Evolutionary conservation across 2,329 filamentous ascomycete species (phyloP).

Genomic region (Clarireedia homoeocarpa): DNA sequence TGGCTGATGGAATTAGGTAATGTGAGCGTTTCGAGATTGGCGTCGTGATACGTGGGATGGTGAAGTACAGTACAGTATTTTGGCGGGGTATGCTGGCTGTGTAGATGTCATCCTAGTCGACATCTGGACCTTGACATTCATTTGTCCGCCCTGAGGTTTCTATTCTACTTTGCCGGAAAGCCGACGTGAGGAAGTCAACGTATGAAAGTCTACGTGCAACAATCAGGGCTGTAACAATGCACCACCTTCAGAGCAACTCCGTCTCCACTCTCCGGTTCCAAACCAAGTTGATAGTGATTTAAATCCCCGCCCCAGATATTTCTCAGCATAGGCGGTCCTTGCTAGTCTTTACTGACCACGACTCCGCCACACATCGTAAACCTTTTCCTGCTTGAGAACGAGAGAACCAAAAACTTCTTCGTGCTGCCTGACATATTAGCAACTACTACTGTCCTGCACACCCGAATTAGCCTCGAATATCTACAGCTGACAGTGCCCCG

Average conservation of each 20-base stretch:
- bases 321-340: too few relatives aligned
- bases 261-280: too few relatives aligned
- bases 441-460: not conserved
- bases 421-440: not conserved
- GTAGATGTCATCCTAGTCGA: not conserved
- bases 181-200: too few relatives aligned
- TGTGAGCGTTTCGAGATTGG: not conserved
- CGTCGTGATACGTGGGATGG: not conserved
- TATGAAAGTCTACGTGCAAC: too few relatives aligned
- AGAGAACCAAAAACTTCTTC: too few relatives aligned
- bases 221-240: too few relatives aligned
- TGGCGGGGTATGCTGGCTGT: not conserved
- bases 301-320: too few relatives aligned
- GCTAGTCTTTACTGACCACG: too few relatives aligned
- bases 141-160: not conserved
- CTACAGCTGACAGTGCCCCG: not conserved
- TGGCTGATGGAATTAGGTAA: conserved; percentile 6
- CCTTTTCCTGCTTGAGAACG: too few relatives aligned
- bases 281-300: too few relatives aligned
- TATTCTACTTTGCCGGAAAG: not conserved
- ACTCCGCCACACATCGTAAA: too few relatives aligned
- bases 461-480: not conserved
- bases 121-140: not conserved
- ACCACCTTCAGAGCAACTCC: too few relatives aligned
- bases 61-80: not conserved